Evolutionary conservation across 345 rosid species (phyloP), one percentile per base, ranked within the genome.

Genomic region (Aethionema arabicum): DNA sequence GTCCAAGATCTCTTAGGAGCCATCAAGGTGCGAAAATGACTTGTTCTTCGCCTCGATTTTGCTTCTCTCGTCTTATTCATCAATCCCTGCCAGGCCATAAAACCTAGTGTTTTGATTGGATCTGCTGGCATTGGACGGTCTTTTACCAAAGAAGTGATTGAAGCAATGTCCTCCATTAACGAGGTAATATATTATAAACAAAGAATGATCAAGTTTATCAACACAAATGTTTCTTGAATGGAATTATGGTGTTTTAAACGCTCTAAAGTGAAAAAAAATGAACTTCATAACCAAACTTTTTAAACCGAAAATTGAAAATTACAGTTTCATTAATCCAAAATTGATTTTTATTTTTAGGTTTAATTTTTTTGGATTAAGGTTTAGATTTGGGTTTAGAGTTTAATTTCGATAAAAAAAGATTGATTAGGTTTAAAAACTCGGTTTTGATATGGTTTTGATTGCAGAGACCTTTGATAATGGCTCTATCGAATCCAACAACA

Each of bases 401-500:
- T n/a, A n/a, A n/a, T n/a, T n/a, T n/a, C n/a, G n/a, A n/a, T n/a
- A n/a, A n/a, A n/a, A n/a, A n/a, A n/a, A n/a, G n/a, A n/a, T n/a
- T n/a, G n/a, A n/a, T n/a, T n/a, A n/a, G n/a, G n/a, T n/a, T n/a
- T n/a, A n/a, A n/a, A n/a, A n/a, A n/a, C n/a, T n/a, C 2, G 3
- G 3, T 14, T 59, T 32, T 11, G 57, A 44, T 27, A 27, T 6
- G 43, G 27, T 21, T 21, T 68, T 48, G 11, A 12, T 41, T 36
- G 78, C 85, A 93, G 97, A 93, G 84, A 82, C 99, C 99, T 8
- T 66, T 93, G 55, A 81, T 93, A 66, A 76, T 93, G 76, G 95
- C 99, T 69, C 90, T 93, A n/a, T 93, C 99, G 63, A 93, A 93
- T 63, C 99, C 99, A 1, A 90, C 99, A 63, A 82, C 99, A 38